Evolutionary conservation across 2,329 filamentous ascomycete genomes (phyloP).

Genomic region (Penicillium decumbens): DNA sequence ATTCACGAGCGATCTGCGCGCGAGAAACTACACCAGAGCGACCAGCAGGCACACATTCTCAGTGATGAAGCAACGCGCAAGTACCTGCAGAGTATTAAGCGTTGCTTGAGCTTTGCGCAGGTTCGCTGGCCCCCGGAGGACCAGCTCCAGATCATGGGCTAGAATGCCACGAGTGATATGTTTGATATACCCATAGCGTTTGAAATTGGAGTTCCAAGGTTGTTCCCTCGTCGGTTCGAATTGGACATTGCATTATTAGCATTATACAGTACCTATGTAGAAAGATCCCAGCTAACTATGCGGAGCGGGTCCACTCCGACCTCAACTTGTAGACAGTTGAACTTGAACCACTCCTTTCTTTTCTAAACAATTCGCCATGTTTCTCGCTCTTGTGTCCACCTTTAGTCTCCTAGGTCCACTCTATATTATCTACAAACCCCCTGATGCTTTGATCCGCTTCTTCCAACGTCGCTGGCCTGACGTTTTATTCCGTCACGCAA

Average conservation of each 20-base stretch:
- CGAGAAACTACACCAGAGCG: conserved; percentile 83
- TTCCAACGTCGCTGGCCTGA: conserved; percentile 69
- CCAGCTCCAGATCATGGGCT: conserved; percentile 91
- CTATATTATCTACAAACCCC: conserved; percentile 78
- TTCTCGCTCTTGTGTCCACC: conserved; percentile 34
- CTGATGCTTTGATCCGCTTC: conserved; percentile 63
- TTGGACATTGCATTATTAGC: background rate
- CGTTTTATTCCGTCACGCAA: conserved; percentile 67
- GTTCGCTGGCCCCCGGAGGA: conserved; percentile 94
- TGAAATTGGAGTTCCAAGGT: background rate
- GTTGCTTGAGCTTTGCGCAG: conserved; percentile 93
- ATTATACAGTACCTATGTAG: too few relatives aligned
- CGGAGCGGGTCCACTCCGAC: background rate
- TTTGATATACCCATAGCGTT: conserved; percentile 16
- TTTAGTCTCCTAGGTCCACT: conserved; percentile 39
- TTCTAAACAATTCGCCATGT: conserved; percentile 26
- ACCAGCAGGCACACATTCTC: conserved; percentile 86
- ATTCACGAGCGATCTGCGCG: conserved; percentile 95
- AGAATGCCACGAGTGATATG: conserved; percentile 16
- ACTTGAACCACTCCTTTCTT: background rate
- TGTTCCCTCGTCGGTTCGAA: background rate
- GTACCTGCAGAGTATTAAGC: conserved; percentile 95
- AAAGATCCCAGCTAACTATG: background rate
- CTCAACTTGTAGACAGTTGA: background rate
- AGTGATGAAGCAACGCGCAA: conserved; percentile 94